These are phyloP conservation scores for Endocarpon pusillum DNA, from an alignment of 495 filamentous ascomycete genomes.

Conservation along the genomic window DNA sequence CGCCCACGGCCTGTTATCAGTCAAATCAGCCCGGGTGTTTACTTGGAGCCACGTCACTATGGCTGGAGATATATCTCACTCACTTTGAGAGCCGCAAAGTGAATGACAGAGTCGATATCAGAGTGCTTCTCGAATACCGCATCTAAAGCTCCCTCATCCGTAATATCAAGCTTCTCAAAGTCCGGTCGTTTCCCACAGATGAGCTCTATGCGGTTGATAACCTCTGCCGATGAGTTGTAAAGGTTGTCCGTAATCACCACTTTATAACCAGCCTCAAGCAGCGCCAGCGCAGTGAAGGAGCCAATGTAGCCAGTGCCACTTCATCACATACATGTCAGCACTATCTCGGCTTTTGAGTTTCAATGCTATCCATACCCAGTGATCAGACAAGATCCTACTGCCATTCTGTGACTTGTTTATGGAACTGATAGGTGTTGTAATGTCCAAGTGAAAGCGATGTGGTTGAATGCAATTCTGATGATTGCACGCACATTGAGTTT, in stretches of 20 bases:
- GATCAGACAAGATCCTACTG: neutral
- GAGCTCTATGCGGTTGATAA: constrained; percentile 80
- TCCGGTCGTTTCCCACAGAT: constrained; percentile 77
- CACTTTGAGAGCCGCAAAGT: constrained; percentile 96
- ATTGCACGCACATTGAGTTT: too few relatives aligned
- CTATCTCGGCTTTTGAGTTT: neutral
- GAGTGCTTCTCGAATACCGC: constrained; percentile 78
- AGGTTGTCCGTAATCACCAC: constrained; percentile 91
- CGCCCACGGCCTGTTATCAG: constrained; percentile 83
- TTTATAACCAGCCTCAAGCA: constrained; percentile 86
- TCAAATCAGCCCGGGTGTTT: neutral
- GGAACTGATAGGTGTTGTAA: too few relatives aligned
- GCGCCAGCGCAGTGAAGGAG: constrained; percentile 84
- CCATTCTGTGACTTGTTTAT: too few relatives aligned
- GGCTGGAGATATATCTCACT: constrained; percentile 8
- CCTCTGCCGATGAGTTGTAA: constrained; percentile 85
- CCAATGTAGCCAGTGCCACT: constrained; percentile 98
- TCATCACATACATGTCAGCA: neutral
- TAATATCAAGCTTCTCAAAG: constrained; percentile 79
- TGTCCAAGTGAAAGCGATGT: too few relatives aligned
- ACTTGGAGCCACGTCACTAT: neutral
- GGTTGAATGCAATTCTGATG: too few relatives aligned
- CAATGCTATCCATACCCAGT: neutral
- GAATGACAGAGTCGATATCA: constrained; percentile 91
- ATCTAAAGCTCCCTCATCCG: constrained; percentile 65